Evolutionary conservation across 208 protist genomes (phyloP).

Genomic region (Leishmania martiniquensis): DNA sequence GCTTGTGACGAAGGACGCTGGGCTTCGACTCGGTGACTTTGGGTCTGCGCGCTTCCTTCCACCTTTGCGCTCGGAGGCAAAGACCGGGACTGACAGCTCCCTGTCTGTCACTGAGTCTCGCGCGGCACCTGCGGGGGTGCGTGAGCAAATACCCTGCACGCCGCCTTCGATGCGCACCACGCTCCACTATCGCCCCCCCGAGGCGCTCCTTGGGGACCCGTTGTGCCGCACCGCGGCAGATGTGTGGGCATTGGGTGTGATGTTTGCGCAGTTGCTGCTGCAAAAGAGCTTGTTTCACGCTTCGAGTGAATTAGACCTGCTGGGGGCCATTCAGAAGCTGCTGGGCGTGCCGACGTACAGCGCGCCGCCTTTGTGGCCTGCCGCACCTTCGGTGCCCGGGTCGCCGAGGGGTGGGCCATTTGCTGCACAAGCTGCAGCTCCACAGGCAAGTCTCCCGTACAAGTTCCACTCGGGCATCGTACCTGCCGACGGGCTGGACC

Average conservation of each 20-base stretch:
- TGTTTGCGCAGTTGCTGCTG: slow-evolving; percentile 87
- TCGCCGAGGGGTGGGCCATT: background rate
- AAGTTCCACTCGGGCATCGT: slow-evolving; percentile 68
- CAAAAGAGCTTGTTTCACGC: slow-evolving; percentile 75
- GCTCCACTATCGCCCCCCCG: slow-evolving; percentile 85
- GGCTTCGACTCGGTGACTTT: slow-evolving; percentile 89
- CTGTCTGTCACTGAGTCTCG: background rate
- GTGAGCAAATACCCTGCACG: slow-evolving; percentile 43
- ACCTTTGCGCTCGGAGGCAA: background rate
- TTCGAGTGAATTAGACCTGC: slow-evolving; percentile 70
- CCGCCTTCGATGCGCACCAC: slow-evolving; percentile 81
- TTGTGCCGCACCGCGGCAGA: slow-evolving; percentile 67
- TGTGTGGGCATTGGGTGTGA: slow-evolving; percentile 84
- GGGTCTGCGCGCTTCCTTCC: slow-evolving; percentile 76
- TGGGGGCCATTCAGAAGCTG: slow-evolving; percentile 84
- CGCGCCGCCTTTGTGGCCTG: background rate
- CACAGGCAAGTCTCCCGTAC: slow-evolving; percentile 50
- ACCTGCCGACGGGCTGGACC: slow-evolving; percentile 55
- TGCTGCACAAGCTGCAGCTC: background rate
- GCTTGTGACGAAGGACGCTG: slow-evolving; percentile 62
- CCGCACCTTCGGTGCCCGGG: background rate
- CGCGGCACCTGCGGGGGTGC: background rate
- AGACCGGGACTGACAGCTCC: background rate
- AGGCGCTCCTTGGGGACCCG: slow-evolving; percentile 76
- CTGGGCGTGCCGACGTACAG: slow-evolving; percentile 37